A percentile compares a stretch with the other conserved stretches of the same genome.
Evolutionary conservation across 257 asterid genomes (phyloP).

Genomic region (Mentha longifolia): DNA sequence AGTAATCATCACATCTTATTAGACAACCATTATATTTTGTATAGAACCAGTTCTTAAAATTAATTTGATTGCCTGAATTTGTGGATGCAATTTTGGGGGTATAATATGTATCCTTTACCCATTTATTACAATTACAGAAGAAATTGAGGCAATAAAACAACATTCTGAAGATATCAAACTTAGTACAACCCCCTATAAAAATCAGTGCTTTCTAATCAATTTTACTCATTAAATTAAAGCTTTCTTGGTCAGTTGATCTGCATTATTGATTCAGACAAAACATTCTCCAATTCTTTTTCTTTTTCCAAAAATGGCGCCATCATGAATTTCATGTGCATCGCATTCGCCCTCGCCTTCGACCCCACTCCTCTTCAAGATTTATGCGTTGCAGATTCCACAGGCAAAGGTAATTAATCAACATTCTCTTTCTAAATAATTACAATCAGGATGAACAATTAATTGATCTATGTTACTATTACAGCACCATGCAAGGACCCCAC

Average conservation of each 20-base stretch:
- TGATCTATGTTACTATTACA: too few relatives aligned
- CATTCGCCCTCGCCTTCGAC: neutral
- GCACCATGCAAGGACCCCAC: too few relatives aligned
- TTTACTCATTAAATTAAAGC: neutral
- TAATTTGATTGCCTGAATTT: neutral
- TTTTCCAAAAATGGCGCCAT: neutral
- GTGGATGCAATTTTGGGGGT: neutral
- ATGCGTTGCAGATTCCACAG: neutral
- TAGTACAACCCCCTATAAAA: neutral
- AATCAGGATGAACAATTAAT: too few relatives aligned
- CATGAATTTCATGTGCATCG: neutral
- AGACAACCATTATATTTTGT: too few relatives aligned
- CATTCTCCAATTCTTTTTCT: too few relatives aligned
- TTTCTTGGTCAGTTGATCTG: neutral
- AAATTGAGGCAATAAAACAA: too few relatives aligned
- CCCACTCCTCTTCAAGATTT: neutral
- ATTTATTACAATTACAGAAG: too few relatives aligned
- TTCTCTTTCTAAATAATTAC: too few relatives aligned
- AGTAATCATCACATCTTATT: too few relatives aligned
- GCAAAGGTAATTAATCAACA: neutral
- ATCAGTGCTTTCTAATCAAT: neutral
- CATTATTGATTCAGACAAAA: neutral
- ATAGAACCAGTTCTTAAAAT: too few relatives aligned
- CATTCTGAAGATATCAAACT: neutral
- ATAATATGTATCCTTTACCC: neutral